Evolutionary conservation across 805 yeast genomes (phyloP).

Genomic region (Nakazawaea wyomingensis): DNA sequence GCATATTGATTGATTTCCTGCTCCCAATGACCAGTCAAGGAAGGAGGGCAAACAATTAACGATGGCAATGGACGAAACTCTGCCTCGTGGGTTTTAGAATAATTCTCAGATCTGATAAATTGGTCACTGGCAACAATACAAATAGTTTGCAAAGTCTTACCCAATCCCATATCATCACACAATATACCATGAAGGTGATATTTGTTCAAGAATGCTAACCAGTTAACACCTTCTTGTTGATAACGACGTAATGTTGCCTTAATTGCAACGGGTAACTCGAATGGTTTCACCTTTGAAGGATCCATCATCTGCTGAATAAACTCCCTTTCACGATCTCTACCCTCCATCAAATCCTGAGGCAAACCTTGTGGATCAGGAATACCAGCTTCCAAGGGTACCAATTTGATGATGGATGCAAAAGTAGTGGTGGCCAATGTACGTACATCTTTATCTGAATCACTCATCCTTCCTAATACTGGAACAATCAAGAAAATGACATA

Average conservation of each 20-base stretch:
- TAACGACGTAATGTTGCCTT: conserved; percentile 90
- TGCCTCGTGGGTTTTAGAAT: conserved; percentile 47
- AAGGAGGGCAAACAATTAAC: conserved; percentile 91
- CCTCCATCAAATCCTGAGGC: conserved; percentile 77
- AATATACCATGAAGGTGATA: conserved; percentile 95
- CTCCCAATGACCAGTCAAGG: conserved; percentile 98
- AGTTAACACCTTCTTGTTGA: conserved; percentile 97
- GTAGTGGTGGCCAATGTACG: conserved; percentile 90
- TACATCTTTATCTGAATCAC: conserved; percentile 87
- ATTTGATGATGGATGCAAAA: conserved; percentile 90
- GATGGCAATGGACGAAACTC: conserved; percentile 79
- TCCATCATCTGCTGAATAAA: conserved; percentile 98
- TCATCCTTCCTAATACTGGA: conserved; percentile 96
- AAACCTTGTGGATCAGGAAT: conserved; percentile 91
- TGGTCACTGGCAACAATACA: conserved; percentile 97
- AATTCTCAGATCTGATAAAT: conserved; percentile 72
- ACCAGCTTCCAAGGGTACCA: conserved; percentile 96
- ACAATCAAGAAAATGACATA: conserved; percentile 93
- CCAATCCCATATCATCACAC: conserved; percentile 99
- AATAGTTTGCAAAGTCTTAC: conserved; percentile 94
- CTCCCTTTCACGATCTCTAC: conserved; percentile 90
- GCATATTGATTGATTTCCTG: conserved; percentile 89
- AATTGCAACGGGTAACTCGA: conserved; percentile 83
- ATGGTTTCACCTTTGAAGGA: conserved; percentile 82
- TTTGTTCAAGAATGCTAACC: conserved; percentile 93